Evolutionary conservation across 2,329 filamentous ascomycete species (phyloP).

Genomic region (Cucurbitaria berberidis): DNA sequence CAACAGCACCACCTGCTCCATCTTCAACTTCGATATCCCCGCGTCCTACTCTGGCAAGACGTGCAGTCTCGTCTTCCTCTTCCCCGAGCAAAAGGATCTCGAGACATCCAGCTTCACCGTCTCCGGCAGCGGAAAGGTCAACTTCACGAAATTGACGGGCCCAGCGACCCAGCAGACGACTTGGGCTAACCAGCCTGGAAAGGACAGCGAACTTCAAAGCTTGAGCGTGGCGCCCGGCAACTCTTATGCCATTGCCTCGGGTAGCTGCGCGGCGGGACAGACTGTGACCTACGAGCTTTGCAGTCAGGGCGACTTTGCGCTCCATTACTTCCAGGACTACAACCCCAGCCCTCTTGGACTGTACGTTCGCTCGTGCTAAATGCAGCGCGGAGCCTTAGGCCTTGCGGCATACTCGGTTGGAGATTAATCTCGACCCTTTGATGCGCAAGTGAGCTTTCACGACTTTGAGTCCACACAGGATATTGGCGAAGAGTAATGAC

Average conservation of each 20-base stretch:
- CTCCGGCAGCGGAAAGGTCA: constrained; percentile 60
- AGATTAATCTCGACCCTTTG: background rate
- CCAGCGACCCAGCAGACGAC: constrained; percentile 59
- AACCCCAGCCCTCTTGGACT: constrained; percentile 57
- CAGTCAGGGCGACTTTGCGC: constrained; percentile 54
- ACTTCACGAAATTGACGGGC: constrained; percentile 58
- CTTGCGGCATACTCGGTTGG: constrained; percentile 3
- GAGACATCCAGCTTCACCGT: constrained; percentile 65
- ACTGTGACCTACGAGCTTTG: constrained; percentile 61
- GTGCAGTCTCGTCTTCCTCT: constrained; percentile 70
- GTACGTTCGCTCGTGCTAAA: constrained; percentile 38
- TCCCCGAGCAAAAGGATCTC: constrained; percentile 64
- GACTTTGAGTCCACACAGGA: background rate
- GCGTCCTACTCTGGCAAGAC: constrained; percentile 60
- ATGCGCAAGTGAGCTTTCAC: constrained; percentile 10
- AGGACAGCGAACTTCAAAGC: constrained; percentile 51
- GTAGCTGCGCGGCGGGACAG: constrained; percentile 62
- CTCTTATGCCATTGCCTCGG: constrained; percentile 59
- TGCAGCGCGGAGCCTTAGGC: background rate
- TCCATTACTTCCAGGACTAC: constrained; percentile 70
- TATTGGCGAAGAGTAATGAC: background rate
- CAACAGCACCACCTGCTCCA: constrained; percentile 55
- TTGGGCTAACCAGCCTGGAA: constrained; percentile 59
- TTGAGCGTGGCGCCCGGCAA: constrained; percentile 59
- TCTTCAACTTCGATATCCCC: constrained; percentile 75